A percentile compares a stretch with the other conserved stretches of the same genome.
phyloP scores from a whole-genome alignment of 345 rosid species.

The Eucalyptus urophylla region DNA sequence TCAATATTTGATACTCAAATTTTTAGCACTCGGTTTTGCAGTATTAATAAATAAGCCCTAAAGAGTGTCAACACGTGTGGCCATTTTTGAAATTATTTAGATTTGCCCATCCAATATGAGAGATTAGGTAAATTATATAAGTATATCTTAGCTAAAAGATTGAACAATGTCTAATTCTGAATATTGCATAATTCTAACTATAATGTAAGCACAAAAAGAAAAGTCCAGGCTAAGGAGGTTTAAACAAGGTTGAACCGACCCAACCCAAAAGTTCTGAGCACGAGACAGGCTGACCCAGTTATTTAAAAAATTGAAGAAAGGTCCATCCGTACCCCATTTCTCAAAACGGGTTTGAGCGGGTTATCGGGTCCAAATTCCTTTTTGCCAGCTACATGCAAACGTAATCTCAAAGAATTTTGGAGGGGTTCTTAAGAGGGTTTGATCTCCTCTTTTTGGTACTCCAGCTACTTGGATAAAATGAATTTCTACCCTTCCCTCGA shows the following conservation, averaged over 20 bases:
- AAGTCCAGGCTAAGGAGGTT: not conserved
- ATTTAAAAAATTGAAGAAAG: not conserved
- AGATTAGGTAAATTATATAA: not conserved
- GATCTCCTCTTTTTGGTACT: not conserved
- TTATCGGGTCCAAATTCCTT: no score
- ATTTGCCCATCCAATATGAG: not conserved
- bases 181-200: not conserved
- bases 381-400: no score
- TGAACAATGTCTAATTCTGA: not conserved
- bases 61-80: not conserved
- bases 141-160: not conserved
- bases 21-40: not conserved
- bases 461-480: not conserved
- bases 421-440: not conserved
- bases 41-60: not conserved
- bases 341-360: not conserved
- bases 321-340: not conserved
- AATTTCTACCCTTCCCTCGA: not conserved
- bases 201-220: not conserved
- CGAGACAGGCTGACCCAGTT: not conserved
- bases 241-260: not conserved
- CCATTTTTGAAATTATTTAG: not conserved
- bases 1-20: not conserved
- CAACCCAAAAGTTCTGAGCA: not conserved
- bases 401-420: not conserved